Evolutionary conservation across 371 early-diverging fungal genomes (phyloP), one percentile per base, ranked within the genome.

Genomic region (Syncephalastrum sp.): DNA sequence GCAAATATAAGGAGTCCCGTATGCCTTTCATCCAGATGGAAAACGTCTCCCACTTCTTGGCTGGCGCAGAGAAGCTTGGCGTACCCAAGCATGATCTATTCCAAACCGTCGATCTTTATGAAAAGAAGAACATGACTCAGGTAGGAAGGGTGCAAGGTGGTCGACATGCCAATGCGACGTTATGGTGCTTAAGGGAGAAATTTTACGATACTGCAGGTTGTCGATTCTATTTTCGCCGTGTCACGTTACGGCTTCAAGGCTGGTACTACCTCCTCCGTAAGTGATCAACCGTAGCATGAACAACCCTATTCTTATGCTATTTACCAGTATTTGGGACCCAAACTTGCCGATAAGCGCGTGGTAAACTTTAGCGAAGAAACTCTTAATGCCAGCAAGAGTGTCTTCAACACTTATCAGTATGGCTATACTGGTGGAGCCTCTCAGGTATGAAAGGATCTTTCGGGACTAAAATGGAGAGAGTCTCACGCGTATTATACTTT

Each of bases 21-120:
- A 88, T 91, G 83, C 83, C 92, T 5, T 96, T 95, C 72, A 85
- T 89, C 57, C 90, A 91, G 82, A 91, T 91, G 88, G 94, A 94
- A 62, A 94, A 95, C 69, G 93, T 95, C 67, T 82, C 85, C 54
- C 75, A 68, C 50, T 96, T 96, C 72, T 80, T 95, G 49, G 65
- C 75, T 49, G 82, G 85, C n/a, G 77, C 86, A 23, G 85, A 84
- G 49, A 71, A 75, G 56, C 64, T 91, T 17, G 93, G 93, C 38
- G 89, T 91, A 19, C 91, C 91, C 5, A 84, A 87, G 50, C 77
- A 82, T 57, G 94, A 96, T 57, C 75, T 88, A 15, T 96, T 96
- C 72, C 91, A 92, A 75, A 95, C 97, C 5, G 82, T 94, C 27
- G 97, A 96, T 67, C 73, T 96, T 49, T 93, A 83, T 64, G 95